These are phyloP conservation scores for Saccharomycopsis amapae DNA, from an alignment of 805 yeast species.

Conservation along the genomic window DNA sequence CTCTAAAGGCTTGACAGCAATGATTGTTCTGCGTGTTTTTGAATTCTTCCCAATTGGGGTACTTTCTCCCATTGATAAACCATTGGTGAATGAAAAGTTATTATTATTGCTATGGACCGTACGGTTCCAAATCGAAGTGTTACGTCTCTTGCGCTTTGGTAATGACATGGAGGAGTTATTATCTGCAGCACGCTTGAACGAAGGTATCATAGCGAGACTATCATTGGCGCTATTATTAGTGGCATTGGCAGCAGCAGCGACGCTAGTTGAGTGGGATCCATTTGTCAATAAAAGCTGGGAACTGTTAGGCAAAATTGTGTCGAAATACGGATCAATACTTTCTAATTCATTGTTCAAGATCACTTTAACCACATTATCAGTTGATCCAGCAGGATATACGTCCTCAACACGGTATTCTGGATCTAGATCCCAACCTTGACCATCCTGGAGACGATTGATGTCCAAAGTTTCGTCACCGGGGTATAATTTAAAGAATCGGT, in stretches of 20 bases:
- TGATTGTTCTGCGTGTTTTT: too few relatives aligned
- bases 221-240: neutral
- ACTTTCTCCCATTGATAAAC: too few relatives aligned
- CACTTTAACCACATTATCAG: constrained; percentile 12
- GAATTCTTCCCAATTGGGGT: constrained; percentile 2
- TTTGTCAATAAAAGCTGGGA: too few relatives aligned
- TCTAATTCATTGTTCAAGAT: constrained; percentile 19
- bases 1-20: too few relatives aligned
- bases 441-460: constrained; percentile 36
- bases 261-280: neutral
- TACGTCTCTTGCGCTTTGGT: neutral
- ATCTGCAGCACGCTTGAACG: too few relatives aligned
- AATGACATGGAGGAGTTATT: too few relatives aligned
- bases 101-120: constrained; percentile 3
- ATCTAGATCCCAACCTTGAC: constrained; percentile 35
- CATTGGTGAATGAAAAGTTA: too few relatives aligned
- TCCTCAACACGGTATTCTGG: constrained; percentile 37
- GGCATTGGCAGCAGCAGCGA: neutral
- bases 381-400: constrained; percentile 28
- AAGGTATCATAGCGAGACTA: too few relatives aligned
- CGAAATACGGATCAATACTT: neutral
- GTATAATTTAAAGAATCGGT: constrained; percentile 32
- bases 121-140: constrained; percentile 8
- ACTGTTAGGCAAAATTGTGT: too few relatives aligned
- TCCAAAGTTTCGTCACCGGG: constrained; percentile 32